These are phyloP conservation scores for Neopestalotiopsis clavispora DNA, from an alignment of 2,329 filamentous ascomycete species.

Conservation along the genomic window DNA sequence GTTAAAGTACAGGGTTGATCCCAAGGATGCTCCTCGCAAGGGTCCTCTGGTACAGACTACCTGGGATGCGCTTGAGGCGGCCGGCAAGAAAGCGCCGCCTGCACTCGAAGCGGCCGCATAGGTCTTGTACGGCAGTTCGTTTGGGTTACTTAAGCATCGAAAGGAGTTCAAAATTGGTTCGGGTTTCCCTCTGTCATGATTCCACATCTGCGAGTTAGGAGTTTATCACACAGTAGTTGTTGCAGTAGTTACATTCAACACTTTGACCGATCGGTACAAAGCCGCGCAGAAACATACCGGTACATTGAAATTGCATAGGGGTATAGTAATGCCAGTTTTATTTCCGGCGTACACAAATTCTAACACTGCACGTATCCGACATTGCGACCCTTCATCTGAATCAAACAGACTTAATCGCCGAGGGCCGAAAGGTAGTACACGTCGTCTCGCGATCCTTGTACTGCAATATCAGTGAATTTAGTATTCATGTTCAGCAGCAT, in stretches of 20 bases:
- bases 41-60: constrained; percentile 47
- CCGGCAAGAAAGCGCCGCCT: constrained; percentile 27
- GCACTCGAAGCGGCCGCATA: constrained; percentile 28
- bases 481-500: too few relatives aligned
- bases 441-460: background rate
- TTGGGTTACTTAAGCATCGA: constrained; percentile 4
- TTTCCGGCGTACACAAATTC: background rate
- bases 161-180: constrained; percentile 13
- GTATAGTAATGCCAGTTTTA: background rate
- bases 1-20: constrained; percentile 77
- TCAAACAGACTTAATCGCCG: background rate
- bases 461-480: too few relatives aligned
- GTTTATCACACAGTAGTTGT: background rate
- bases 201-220: background rate
- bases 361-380: background rate
- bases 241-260: background rate
- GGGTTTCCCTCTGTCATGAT: background rate
- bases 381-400: background rate
- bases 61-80: constrained; percentile 36
- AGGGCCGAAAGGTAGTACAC: background rate
- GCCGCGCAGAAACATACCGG: background rate
- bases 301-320: background rate
- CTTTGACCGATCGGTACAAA: background rate
- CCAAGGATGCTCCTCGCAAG: constrained; percentile 68
- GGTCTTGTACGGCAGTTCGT: background rate